Conservation (phyloP, 352 stramenopile genomes). For the Poterioochromonas sp. region DNA sequence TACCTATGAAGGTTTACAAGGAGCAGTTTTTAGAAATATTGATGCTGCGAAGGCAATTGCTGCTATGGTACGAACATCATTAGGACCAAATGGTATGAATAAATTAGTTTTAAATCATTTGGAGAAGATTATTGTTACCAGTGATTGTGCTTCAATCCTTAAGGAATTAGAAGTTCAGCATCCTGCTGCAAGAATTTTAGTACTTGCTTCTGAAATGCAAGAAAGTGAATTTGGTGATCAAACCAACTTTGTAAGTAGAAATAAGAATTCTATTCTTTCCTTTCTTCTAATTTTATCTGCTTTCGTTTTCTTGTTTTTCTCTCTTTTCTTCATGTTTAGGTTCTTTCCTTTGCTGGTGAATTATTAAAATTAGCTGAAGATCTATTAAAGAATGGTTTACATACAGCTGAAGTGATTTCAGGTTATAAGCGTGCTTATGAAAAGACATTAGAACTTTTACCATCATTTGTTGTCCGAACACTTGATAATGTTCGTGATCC, state of each 20-base stretch:
- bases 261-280: not conserved
- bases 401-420: conserved; percentile 91
- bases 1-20: conserved; percentile 84
- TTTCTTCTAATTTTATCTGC: not conserved
- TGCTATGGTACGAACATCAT: conserved; percentile 87
- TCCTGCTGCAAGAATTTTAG: conserved; percentile 94
- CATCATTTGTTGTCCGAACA: conserved; percentile 64
- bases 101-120: conserved; percentile 99
- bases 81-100: conserved; percentile 98
- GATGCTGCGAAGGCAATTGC: conserved; percentile 94
- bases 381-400: conserved; percentile 91
- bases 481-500: conserved; percentile 68
- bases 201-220: conserved; percentile 95
- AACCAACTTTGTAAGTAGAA: conserved; percentile 31
- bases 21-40: conserved; percentile 95
- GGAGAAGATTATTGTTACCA: conserved; percentile 98
- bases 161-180: conserved; percentile 95
- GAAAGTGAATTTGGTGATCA: conserved; percentile 77
- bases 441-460: conserved; percentile 80
- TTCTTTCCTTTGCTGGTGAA: conserved; percentile 89
- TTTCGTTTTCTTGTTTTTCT: conserved; percentile 20
- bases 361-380: conserved; percentile 88
- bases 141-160: conserved; percentile 97
- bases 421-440: conserved; percentile 91
- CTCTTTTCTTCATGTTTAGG: conserved; percentile 3